Evolutionary conservation across 2,329 filamentous ascomycete species (phyloP).

Genomic region (Cytospora schulzeri): DNA sequence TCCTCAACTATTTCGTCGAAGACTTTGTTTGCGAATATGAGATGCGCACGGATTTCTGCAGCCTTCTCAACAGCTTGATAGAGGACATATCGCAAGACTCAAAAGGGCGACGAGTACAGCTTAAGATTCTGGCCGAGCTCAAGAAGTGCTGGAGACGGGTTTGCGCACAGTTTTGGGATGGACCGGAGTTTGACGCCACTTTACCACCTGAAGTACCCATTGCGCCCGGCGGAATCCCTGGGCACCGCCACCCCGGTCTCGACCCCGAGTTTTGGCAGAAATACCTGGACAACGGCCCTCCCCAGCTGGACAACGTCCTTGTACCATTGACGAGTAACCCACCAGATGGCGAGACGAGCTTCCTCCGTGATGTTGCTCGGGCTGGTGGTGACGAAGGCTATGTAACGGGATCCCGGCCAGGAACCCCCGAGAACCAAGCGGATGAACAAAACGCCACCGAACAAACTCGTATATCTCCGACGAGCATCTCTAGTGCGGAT

Average conservation of each 20-base stretch:
- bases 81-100: conserved; percentile 54
- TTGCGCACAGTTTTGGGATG: conserved; percentile 88
- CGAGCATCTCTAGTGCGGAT: conserved; percentile 61
- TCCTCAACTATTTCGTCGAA: conserved; percentile 95
- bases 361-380: conserved; percentile 50
- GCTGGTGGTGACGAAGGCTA: conserved; percentile 31
- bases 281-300: conserved; percentile 44
- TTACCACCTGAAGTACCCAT: conserved; percentile 68
- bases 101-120: conserved; percentile 52
- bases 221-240: conserved; percentile 72
- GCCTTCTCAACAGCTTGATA: conserved; percentile 71
- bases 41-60: conserved; percentile 77
- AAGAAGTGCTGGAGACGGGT: conserved; percentile 97
- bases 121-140: conserved; percentile 90
- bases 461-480: conserved; percentile 51
- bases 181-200: conserved; percentile 63
- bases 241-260: conserved; percentile 57
- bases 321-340: conserved; percentile 34
- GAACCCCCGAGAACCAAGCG: conserved; percentile 47
- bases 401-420: conserved; percentile 38
- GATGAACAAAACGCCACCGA: conserved; percentile 29
- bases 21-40: conserved; percentile 81
- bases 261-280: conserved; percentile 58
- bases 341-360: conserved; percentile 40
- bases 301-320: conserved; percentile 47